Percentiles rank a stretch among this genome's conserved stretches.
Evolutionary conservation across 176 grass and related monocot species (phyloP).

Genomic region (Juncus effusus): DNA sequence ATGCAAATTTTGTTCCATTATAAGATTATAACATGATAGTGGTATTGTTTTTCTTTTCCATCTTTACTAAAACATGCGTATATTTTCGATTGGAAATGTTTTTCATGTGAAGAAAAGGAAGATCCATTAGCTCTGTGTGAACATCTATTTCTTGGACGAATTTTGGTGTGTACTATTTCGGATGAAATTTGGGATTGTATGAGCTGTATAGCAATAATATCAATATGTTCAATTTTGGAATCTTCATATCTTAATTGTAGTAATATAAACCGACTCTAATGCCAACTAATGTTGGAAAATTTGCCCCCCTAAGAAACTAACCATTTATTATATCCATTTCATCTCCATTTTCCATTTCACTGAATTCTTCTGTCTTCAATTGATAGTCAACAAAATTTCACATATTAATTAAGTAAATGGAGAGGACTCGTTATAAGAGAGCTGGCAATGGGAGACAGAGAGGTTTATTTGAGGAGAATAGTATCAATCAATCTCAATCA

Average conservation of each 20-base stretch:
- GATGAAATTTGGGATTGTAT: not conserved
- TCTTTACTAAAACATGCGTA: no score
- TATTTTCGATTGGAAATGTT: not conserved
- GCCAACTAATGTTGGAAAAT: conserved; percentile 27
- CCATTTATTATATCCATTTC: conserved; percentile 5
- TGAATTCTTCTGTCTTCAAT: not conserved
- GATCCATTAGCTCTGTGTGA: not conserved
- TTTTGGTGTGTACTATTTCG: not conserved
- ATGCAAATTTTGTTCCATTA: no score
- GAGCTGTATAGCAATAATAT: conserved; percentile 12
- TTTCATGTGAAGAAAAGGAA: not conserved
- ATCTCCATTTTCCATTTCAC: conserved; percentile 2
- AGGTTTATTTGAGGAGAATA: conserved; percentile 14
- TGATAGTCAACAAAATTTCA: not conserved
- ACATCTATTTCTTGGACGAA: conserved; percentile 10
- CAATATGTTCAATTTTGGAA: conserved; percentile 2
- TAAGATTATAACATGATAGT: no score
- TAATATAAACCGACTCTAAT: conserved; percentile 12
- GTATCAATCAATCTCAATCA: not conserved
- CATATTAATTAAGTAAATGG: not conserved
- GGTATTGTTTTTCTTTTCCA: no score
- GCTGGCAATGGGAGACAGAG: not conserved
- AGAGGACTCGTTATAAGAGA: not conserved
- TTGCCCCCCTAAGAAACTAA: conserved; percentile 10
- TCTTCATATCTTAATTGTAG: conserved; percentile 23